Conservation (phyloP, 306 rosid species). For the Trifolium repens region DNA sequence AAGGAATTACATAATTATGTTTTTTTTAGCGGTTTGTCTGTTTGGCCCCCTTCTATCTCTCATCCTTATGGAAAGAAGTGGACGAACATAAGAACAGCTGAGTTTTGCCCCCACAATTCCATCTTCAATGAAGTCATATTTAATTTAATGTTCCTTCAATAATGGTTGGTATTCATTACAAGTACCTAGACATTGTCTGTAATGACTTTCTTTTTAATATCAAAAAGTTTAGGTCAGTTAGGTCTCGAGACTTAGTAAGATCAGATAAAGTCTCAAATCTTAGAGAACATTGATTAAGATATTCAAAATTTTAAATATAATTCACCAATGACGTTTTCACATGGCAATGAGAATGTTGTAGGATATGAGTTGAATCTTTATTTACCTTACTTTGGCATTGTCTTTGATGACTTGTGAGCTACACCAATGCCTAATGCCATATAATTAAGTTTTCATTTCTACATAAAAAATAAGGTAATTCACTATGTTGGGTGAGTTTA, state of each 20-base stretch:
- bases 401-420: conserved; percentile 36
- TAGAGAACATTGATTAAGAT: neutral
- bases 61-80: conserved; percentile 51
- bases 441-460: conserved; percentile 23
- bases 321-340: neutral
- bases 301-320: no score
- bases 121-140: conserved; percentile 46
- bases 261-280: no score
- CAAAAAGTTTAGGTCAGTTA: neutral
- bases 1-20: conserved; percentile 72
- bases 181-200: conserved; percentile 50
- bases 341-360: neutral
- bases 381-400: neutral
- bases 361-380: neutral
- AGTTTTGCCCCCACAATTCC: conserved; percentile 64
- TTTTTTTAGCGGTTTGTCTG: conserved; percentile 43
- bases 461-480: no score
- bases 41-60: conserved; percentile 50
- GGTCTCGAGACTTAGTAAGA: neutral
- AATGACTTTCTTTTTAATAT: neutral
- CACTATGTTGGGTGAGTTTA: no score
- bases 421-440: conserved; percentile 48
- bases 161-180: conserved; percentile 54
- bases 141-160: conserved; percentile 39
- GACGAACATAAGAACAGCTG: conserved; percentile 57